Percentiles rank a stretch among this genome's conserved stretches.
Evolutionary conservation across 768 basidiomycete species (phyloP).

Genomic region (Dictyophora rubrovolvata): DNA sequence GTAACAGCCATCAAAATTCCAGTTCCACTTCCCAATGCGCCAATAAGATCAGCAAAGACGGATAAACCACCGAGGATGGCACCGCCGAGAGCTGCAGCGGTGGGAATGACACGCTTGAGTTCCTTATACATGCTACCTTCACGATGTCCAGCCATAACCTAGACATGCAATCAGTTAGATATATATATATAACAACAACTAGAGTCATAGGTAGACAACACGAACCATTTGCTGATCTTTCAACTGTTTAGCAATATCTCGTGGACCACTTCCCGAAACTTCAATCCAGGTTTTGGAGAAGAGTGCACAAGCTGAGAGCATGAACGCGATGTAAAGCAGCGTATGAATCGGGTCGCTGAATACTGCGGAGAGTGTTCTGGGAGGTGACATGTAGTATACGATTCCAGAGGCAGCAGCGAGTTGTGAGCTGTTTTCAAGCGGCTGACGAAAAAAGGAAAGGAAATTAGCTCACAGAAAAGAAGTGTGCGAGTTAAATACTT

Average conservation of each 20-base stretch:
- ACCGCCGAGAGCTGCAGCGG: slow-evolving; percentile 93
- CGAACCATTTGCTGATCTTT: slow-evolving; percentile 97
- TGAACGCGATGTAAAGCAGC: slow-evolving; percentile 81
- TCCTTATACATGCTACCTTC: slow-evolving; percentile 99
- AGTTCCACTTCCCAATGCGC: slow-evolving; percentile 91
- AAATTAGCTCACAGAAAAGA: neutral
- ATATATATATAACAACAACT: neutral
- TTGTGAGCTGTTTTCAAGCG: slow-evolving; percentile 88
- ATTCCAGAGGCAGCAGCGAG: slow-evolving; percentile 84
- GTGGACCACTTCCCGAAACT: slow-evolving; percentile 89
- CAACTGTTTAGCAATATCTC: slow-evolving; percentile 95
- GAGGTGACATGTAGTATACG: slow-evolving; percentile 96
- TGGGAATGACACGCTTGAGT: slow-evolving; percentile 94
- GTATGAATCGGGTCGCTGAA: slow-evolving; percentile 93
- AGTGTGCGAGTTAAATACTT: slow-evolving; percentile 21
- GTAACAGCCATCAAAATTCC: slow-evolving; percentile 98
- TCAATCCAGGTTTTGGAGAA: slow-evolving; percentile 99
- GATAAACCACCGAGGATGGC: slow-evolving; percentile 90
- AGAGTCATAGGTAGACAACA: slow-evolving; percentile 4
- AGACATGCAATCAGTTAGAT: slow-evolving; percentile 25
- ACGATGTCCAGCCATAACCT: slow-evolving; percentile 62
- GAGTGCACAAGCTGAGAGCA: slow-evolving; percentile 86
- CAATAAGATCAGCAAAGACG: slow-evolving; percentile 88
- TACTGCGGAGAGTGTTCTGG: slow-evolving; percentile 83
- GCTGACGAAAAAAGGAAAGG: slow-evolving; percentile 29